phyloP scores from a whole-genome alignment of 495 filamentous ascomycete species.

The Daldinia loculata region DNA sequence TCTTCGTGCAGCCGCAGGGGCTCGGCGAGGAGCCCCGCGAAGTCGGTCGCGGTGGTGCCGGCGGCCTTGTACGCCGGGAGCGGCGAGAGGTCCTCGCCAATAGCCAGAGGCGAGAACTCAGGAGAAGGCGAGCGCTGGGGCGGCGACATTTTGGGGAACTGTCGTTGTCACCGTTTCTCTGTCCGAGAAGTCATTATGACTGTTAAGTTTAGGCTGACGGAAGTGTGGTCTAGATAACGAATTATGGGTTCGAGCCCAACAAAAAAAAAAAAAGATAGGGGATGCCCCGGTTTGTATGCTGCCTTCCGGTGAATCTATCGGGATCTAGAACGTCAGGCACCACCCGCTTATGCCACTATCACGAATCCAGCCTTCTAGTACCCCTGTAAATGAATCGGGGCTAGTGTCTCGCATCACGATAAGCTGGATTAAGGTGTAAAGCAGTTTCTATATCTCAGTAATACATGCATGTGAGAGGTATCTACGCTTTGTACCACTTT shows the following conservation, averaged over 20 bases:
- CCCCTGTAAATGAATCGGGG: constrained; percentile 24
- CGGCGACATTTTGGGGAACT: constrained; percentile 21
- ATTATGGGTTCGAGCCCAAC: constrained; percentile 20
- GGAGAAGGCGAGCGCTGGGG: constrained; percentile 29
- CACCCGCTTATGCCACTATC: constrained; percentile 23
- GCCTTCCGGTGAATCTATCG: constrained; percentile 17
- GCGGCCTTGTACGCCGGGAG: constrained; percentile 71
- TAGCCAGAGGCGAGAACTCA: constrained; percentile 58
- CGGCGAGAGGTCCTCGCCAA: constrained; percentile 74
- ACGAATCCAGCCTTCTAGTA: constrained; percentile 1
- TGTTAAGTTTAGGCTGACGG: neutral
- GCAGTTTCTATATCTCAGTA: neutral
- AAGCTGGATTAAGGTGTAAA: constrained; percentile 4
- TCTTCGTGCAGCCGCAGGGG: constrained; percentile 85
- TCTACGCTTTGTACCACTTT: neutral
- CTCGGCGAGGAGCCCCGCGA: constrained; percentile 73
- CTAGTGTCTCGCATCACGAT: neutral
- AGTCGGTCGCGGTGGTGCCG: constrained; percentile 68
- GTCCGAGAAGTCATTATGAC: neutral
- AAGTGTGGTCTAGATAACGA: constrained; percentile 6
- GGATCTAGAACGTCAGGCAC: constrained; percentile 25
- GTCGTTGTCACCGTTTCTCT: constrained; percentile 3
- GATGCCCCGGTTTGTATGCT: constrained; percentile 15
- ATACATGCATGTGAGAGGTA: neutral
- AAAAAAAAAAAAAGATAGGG: constrained; percentile 16